phyloP scores from a whole-genome alignment of 1,139 yeast genomes.

The Yamadazyma epiphylla region DNA sequence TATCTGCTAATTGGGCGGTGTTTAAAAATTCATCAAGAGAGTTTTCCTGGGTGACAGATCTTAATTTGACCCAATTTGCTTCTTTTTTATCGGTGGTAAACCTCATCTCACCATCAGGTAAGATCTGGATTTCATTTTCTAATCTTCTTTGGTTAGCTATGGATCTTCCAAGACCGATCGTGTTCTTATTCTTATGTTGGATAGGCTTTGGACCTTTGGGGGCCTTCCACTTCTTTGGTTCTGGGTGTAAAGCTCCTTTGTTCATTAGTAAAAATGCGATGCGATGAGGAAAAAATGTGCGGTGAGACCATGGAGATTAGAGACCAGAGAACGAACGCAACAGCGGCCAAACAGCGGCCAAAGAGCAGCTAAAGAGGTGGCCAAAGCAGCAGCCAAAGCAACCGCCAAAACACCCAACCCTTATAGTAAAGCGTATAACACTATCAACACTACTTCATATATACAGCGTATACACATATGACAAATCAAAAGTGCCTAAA shows the following conservation, averaged over 20 bases:
- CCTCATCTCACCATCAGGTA: slow-evolving; percentile 85
- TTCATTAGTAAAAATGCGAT: slow-evolving; percentile 15
- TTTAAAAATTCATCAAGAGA: slow-evolving; percentile 90
- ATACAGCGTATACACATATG: no score
- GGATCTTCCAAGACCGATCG: slow-evolving; percentile 81
- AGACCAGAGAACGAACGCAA: no score
- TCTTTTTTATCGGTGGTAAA: slow-evolving; percentile 80
- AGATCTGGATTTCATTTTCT: slow-evolving; percentile 64
- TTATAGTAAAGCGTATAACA: no score
- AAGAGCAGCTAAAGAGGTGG: no score
- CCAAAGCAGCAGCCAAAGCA: no score
- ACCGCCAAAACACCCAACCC: no score
- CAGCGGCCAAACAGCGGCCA: no score
- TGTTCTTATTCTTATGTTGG: slow-evolving; percentile 76
- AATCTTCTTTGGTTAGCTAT: slow-evolving; percentile 70
- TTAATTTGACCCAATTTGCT: slow-evolving; percentile 83
- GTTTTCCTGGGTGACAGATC: slow-evolving; percentile 93
- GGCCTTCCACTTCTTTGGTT: slow-evolving; percentile 51
- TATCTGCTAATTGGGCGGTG: slow-evolving; percentile 94
- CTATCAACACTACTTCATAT: no score
- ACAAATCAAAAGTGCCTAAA: no score
- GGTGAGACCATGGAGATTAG: not conserved
- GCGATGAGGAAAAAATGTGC: slow-evolving; percentile 2
- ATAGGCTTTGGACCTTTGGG: slow-evolving; percentile 93
- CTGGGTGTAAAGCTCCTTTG: slow-evolving; percentile 46